Conservation (phyloP, 805 yeast genomes). For the Pichia nakasei region DNA sequence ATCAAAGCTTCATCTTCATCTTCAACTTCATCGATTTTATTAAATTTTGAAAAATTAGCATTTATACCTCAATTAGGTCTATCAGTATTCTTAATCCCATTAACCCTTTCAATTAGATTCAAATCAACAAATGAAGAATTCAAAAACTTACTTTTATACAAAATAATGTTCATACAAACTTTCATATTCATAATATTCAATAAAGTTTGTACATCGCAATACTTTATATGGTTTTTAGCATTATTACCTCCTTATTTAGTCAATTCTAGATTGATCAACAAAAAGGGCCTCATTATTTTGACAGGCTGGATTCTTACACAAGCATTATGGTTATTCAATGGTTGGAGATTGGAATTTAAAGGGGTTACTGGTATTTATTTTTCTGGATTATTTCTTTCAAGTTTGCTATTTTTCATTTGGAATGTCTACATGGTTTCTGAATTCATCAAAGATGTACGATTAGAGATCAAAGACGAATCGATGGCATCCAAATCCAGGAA, state of each 20-base stretch:
- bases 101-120: conserved; percentile 24
- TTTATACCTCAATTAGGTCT: conserved; percentile 69
- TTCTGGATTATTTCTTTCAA: conserved; percentile 19
- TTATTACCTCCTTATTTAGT: conserved; percentile 68
- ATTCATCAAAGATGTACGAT: conserved; percentile 15
- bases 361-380: conserved; percentile 38
- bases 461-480: background rate
- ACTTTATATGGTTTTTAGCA: conserved; percentile 89
- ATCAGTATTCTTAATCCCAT: conserved; percentile 52
- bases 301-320: conserved; percentile 64
- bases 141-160: conserved; percentile 23
- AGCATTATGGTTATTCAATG: conserved; percentile 70
- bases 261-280: conserved; percentile 29
- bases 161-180: conserved; percentile 66
- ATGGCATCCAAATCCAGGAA: background rate
- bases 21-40: background rate
- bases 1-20: conserved; percentile 18
- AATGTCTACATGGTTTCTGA: conserved; percentile 15
- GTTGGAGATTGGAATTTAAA: conserved; percentile 70
- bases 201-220: conserved; percentile 88
- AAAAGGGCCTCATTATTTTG: conserved; percentile 35
- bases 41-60: conserved; percentile 40
- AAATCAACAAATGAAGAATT: conserved; percentile 20
- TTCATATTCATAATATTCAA: conserved; percentile 69
- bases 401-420: conserved; percentile 21